Base-by-base conservation (phyloP, 331 rosid genomes). In the Malus hybrid region DNA sequence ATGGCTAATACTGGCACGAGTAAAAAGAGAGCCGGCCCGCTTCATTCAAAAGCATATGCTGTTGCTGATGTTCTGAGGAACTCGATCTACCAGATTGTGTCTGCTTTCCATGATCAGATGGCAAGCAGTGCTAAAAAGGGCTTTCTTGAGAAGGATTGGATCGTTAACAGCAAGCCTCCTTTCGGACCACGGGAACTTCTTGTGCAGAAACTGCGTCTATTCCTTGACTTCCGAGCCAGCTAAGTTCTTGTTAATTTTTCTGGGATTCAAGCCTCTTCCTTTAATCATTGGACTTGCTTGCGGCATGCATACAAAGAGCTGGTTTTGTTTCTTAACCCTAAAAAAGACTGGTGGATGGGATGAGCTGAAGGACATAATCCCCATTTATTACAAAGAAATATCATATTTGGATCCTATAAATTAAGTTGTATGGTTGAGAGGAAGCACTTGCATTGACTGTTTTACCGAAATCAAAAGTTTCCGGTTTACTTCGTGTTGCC, bases 71-170 rank as follows among this genome's bases (percentile, higher is more conserved):
- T 86, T 80, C 87, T 92, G 75, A 92, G 82, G 86, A 87, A 76
- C 63, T 89, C 97, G 6, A 87, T 92, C 78, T 94, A 94, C 84
- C 89, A 82, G 44, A 73, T 94, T 42, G 97, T 94, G 66, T 85
- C 93, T 52, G 80, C 93, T 72, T 94, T 89, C 83, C 91, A 94
- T 29, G 89, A 83, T 58, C 97, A 92, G 76, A 94, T 94, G 97
- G 73, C 79, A 78, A 84, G 87, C 69, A 84, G 97, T 76, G 90
- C 93, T 53, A 91, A 94, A 81, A 80, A 85, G 22, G 93, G 90
- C 50, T 77, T 86, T 74, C 89, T 94, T 16, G 99, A 94, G 81
- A 94, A 90, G 80, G 95, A 94, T 70, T 95, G 99, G 99, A 64
- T 90, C 73, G 76, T 76, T 0, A 63, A 72, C 36, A 82, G 71